Percentiles rank a stretch among this genome's conserved stretches.
Conservation (phyloP, 352 stramenopile genomes). For the Phytophthora foliorum region DNA sequence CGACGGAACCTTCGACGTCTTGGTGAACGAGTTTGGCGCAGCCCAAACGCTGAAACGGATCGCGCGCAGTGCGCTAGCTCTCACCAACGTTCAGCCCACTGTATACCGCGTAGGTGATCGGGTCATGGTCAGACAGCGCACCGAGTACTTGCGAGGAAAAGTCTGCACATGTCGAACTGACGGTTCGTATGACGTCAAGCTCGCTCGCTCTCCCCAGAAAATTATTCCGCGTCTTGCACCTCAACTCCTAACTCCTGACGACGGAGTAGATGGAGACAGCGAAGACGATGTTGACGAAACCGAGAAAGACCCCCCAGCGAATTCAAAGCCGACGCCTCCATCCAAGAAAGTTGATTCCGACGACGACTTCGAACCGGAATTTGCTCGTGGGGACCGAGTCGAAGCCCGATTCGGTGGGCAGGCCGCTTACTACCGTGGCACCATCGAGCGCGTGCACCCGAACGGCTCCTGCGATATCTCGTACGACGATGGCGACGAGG, state of each 20-base stretch:
- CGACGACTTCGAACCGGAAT: slow-evolving; percentile 61
- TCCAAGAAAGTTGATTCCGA: slow-evolving; percentile 26
- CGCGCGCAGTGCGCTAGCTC: slow-evolving; percentile 29
- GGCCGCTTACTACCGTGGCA: slow-evolving; percentile 55
- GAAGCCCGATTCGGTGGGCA: slow-evolving; percentile 75
- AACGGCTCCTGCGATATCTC: slow-evolving; percentile 68
- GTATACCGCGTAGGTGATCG: slow-evolving; percentile 48
- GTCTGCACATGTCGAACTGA: slow-evolving; percentile 52
- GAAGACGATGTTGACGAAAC: slow-evolving; percentile 25
- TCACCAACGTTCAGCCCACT: slow-evolving; percentile 32
- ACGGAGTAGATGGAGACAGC: slow-evolving; percentile 44
- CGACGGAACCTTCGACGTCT: slow-evolving; percentile 72
- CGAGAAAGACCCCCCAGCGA: slow-evolving; percentile 18
- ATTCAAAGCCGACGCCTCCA: slow-evolving; percentile 30
- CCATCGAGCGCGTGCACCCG: slow-evolving; percentile 57
- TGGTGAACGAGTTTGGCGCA: slow-evolving; percentile 57
- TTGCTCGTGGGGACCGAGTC: slow-evolving; percentile 61
- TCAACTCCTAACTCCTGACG: slow-evolving; percentile 59
- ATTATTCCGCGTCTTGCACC: slow-evolving; percentile 46
- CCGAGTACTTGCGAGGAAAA: slow-evolving; percentile 65
- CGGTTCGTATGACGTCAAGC: slow-evolving; percentile 65
- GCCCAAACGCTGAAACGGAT: slow-evolving; percentile 56
- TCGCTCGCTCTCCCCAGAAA: slow-evolving; percentile 31
- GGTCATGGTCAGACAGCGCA: slow-evolving; percentile 63
- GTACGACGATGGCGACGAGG: slow-evolving; percentile 82